phyloP scores from a whole-genome alignment of 225 moss, liverwort and hornwort species.

The Lunularia cruciata region DNA sequence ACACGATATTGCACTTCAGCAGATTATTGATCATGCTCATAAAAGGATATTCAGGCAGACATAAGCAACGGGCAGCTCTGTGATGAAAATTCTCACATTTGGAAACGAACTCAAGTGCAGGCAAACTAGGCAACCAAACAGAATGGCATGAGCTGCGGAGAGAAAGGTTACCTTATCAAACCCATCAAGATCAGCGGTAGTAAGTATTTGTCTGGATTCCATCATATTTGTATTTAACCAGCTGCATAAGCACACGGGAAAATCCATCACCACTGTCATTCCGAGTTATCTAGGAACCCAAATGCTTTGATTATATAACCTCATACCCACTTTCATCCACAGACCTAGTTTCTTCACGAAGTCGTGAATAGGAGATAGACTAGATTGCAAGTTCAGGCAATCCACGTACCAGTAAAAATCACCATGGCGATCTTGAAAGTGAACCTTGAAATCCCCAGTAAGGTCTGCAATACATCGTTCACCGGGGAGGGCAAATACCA shows the following conservation, averaged over 20 bases:
- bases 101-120: not conserved
- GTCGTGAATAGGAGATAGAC: not conserved
- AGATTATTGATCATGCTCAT: too few relatives aligned
- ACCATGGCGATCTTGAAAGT: constrained; percentile 92
- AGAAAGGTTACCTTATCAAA: constrained; percentile 77
- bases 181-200: constrained; percentile 84
- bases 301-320: too few relatives aligned
- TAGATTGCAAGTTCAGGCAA: not conserved
- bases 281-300: too few relatives aligned
- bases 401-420: constrained; percentile 88
- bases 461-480: constrained; percentile 97
- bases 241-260: constrained; percentile 43
- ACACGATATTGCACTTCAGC: too few relatives aligned
- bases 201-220: constrained; percentile 85
- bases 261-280: not conserved
- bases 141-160: not conserved
- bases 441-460: constrained; percentile 87
- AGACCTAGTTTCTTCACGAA: not conserved
- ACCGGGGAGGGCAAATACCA: constrained; percentile 96
- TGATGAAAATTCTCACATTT: not conserved
- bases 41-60: not conserved
- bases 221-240: constrained; percentile 99
- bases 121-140: not conserved
- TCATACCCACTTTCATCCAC: too few relatives aligned
- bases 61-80: not conserved